Evolutionary conservation across 2,329 filamentous ascomycete genomes (phyloP), one percentile per base, ranked within the genome.

Genomic region (Penicillium sp.): DNA sequence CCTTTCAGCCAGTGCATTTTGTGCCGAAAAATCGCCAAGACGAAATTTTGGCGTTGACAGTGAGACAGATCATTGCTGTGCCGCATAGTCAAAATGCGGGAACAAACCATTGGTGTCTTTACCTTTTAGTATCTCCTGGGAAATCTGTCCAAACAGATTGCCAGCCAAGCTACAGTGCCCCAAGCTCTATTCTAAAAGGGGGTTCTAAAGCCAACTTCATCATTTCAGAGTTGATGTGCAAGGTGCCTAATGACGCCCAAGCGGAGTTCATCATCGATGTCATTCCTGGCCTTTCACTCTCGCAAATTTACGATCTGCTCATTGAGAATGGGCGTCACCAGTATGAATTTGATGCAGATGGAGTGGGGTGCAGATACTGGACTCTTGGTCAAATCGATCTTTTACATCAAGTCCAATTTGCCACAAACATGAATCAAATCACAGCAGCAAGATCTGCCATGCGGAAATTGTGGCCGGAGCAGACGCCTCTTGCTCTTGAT

Each of bases 271-370:
- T 27, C 50, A 53, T 68, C 2, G 44, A 53, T 33, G 40, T 65
- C 9, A 11, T 25, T 3, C 27, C 51, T 1, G 53, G 53, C 15
- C 21, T 59, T 19, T 52, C 34, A 16, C 55, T 59, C 40, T 25
- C 44, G n/a, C 29, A 59, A 10, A 29, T 65, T 25, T 33, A 49
- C 21, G 33, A 65, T n/a, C 2, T 50, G 29, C 44, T 65, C 2
- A 43, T 60, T 4, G 13, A 53, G 19, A 46, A 68, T 48, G 59
- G 59, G 3, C 61, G 60, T 1, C 60, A 68, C 27, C 57, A 63
- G 36, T 68, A 68, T 34, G 65, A 67, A 46, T 69, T 68, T 48
- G 60, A 67, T 50, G 40, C 21, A 2, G 51, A 59, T 11, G 63
- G 65, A 0, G 57, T 61, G 6, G 67, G 63, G 4, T 66, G 62